Conservation (phyloP, 75 land plant genomes). For the Selaginella moellendorffii region DNA sequence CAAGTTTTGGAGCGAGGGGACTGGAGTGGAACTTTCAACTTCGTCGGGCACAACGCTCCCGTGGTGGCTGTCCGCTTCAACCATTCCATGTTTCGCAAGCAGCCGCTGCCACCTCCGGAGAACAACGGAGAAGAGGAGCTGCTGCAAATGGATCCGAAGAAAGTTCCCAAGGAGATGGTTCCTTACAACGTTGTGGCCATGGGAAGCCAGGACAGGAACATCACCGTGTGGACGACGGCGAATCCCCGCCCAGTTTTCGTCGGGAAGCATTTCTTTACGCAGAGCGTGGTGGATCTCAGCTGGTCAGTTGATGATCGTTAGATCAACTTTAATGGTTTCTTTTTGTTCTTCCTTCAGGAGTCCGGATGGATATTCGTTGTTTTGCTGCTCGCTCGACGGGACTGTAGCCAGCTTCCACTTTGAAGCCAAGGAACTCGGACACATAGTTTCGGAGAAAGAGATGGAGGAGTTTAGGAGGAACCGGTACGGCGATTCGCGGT, state of each 20-base stretch:
- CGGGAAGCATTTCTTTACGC: conserved; percentile 87
- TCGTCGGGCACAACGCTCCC: conserved; percentile 96
- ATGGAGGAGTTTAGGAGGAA: conserved; percentile 73
- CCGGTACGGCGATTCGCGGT: conserved; percentile 83
- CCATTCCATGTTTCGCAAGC: conserved; percentile 80
- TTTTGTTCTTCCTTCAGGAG: conserved; percentile 47
- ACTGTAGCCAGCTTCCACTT: conserved; percentile 79
- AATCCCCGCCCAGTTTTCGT: conserved; percentile 93
- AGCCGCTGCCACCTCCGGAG: too few species aligned
- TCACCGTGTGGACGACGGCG: conserved; percentile 94
- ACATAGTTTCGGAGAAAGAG: conserved; percentile 56
- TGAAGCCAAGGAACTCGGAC: conserved; percentile 80
- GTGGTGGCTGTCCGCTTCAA: conserved; percentile 91
- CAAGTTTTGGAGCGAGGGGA: conserved; percentile 96
- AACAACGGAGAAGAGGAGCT: too few species aligned
- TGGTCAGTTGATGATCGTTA: conserved; percentile 36
- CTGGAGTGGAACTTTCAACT: conserved; percentile 89
- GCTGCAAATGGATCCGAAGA: conserved; percentile 40
- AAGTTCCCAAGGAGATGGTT: conserved; percentile 22
- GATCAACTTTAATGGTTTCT: too few species aligned
- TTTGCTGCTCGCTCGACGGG: conserved; percentile 97
- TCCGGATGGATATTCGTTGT: conserved; percentile 94
- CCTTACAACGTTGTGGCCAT: conserved; percentile 96
- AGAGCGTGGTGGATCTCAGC: conserved; percentile 92
- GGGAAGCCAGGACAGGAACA: conserved; percentile 93